Percentiles rank a stretch among this genome's conserved stretches.
phyloP scores from a whole-genome alignment of 2,329 filamentous ascomycete species.

The Daldinia sp. region DNA sequence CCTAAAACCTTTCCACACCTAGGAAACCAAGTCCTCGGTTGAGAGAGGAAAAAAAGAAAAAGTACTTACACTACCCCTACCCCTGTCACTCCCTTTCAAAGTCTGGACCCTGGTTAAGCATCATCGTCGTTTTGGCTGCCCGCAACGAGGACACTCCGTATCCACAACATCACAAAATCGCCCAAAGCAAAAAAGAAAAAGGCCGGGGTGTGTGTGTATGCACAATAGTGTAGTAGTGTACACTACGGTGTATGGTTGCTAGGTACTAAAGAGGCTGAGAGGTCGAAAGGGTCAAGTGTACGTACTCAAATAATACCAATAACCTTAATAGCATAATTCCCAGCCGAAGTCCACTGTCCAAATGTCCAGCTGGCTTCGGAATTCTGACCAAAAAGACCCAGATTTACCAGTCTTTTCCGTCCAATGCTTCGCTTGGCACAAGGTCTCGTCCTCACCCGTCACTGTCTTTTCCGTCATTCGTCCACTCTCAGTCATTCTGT shows the following conservation, averaged over 20 bases:
- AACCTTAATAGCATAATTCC: conserved; percentile 45
- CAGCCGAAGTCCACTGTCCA: conserved; percentile 34
- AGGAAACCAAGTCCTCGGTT: conserved; percentile 39
- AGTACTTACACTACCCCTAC: conserved; percentile 24
- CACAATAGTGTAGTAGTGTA: neutral
- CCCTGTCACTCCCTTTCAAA: conserved; percentile 38
- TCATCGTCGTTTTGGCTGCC: conserved; percentile 49
- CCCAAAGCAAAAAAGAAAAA: conserved; percentile 18
- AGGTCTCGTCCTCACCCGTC: conserved; percentile 39
- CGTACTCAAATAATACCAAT: conserved; percentile 5
- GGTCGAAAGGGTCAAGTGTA: neutral
- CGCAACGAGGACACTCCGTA: conserved; percentile 46
- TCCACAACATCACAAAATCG: conserved; percentile 44
- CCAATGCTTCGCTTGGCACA: conserved; percentile 45
- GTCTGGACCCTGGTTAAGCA: conserved; percentile 46
- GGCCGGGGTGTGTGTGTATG: conserved; percentile 3
- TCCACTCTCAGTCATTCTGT: conserved; percentile 46
- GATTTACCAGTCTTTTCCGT: conserved; percentile 47
- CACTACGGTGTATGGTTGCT: neutral
- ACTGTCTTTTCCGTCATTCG: conserved; percentile 48
- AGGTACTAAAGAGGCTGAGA: neutral
- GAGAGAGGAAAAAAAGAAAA: conserved; percentile 22
- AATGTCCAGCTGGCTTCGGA: conserved; percentile 38
- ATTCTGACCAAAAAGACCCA: conserved; percentile 37
- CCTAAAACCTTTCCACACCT: neutral